These are phyloP conservation scores for Fomitopsis serialis DNA, from an alignment of 768 basidiomycete genomes.

Conservation along the genomic window DNA sequence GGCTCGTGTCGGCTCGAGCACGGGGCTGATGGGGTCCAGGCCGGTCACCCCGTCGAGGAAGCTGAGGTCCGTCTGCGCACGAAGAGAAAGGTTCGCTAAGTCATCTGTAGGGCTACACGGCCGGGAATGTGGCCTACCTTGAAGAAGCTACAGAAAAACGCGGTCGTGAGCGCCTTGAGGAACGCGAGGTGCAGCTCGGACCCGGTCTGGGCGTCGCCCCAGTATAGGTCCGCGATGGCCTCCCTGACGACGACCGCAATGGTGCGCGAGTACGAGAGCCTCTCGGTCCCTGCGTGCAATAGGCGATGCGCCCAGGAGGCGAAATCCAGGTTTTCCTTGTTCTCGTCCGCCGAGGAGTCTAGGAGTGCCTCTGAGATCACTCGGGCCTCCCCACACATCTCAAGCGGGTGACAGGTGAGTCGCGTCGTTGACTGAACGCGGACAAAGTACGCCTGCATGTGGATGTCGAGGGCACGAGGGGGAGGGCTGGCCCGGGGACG, in stretches of 20 bases:
- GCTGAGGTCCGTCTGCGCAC: neutral
- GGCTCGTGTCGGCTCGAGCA: neutral
- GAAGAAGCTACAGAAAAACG: neutral
- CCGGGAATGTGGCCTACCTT: neutral
- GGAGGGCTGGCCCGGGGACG: neutral
- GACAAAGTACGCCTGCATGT: conserved; percentile 4
- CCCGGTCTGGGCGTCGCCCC: too few species aligned
- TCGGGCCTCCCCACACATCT: neutral
- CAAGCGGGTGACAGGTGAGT: conserved; percentile 3
- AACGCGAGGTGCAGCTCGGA: neutral
- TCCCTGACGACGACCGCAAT: conserved; percentile 2
- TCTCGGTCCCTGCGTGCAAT: neutral
- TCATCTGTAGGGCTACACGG: neutral
- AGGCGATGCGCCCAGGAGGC: neutral
- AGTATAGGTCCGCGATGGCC: neutral
- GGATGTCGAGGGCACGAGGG: neutral
- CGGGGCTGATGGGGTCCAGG: neutral
- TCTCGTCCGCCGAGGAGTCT: too few species aligned
- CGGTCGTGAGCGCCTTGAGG: neutral
- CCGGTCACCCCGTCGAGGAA: neutral
- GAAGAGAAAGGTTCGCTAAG: neutral
- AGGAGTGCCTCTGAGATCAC: neutral
- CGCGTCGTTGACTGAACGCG: neutral
- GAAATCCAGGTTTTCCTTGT: neutral
- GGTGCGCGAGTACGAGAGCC: conserved; percentile 2